Conservation (phyloP, 345 rosid species). For the Stellera chamaejasme region DNA sequence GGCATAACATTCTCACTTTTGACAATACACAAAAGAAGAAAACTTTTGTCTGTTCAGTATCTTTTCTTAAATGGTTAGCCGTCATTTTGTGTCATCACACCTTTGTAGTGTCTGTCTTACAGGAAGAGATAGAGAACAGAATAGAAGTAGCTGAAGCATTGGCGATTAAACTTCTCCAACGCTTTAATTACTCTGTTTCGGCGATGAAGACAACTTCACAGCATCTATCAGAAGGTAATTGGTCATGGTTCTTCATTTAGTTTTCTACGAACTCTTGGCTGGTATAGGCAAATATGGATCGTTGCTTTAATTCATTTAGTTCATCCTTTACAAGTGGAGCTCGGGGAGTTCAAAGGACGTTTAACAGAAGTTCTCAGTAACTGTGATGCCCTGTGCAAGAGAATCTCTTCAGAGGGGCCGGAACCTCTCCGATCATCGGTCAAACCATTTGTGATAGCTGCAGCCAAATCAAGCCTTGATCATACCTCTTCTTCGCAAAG, state of each 20-base stretch:
- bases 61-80: too few relatives aligned
- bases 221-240: slow-evolving; percentile 76
- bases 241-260: neutral
- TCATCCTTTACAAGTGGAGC: slow-evolving; percentile 80
- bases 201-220: slow-evolving; percentile 71
- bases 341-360: slow-evolving; percentile 86
- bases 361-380: slow-evolving; percentile 82
- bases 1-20: too few relatives aligned
- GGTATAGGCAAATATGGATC: too few relatives aligned
- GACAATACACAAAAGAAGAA: too few relatives aligned
- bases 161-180: slow-evolving; percentile 76
- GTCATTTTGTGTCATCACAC: neutral
- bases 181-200: slow-evolving; percentile 65
- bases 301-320: slow-evolving; percentile 28
- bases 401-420: slow-evolving; percentile 70
- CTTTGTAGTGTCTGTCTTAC: slow-evolving; percentile 15
- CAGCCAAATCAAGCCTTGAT: slow-evolving; percentile 19
- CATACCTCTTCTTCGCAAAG: slow-evolving; percentile 14
- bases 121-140: slow-evolving; percentile 92
- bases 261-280: too few relatives aligned
- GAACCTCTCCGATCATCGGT: slow-evolving; percentile 52
- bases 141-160: slow-evolving; percentile 92
- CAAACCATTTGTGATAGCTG: slow-evolving; percentile 34
- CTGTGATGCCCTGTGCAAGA: slow-evolving; percentile 68
- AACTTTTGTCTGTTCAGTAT: too few relatives aligned